phyloP scores from a whole-genome alignment of 2,329 filamentous ascomycete genomes.

The Calonectria pseudoturangicola region DNA sequence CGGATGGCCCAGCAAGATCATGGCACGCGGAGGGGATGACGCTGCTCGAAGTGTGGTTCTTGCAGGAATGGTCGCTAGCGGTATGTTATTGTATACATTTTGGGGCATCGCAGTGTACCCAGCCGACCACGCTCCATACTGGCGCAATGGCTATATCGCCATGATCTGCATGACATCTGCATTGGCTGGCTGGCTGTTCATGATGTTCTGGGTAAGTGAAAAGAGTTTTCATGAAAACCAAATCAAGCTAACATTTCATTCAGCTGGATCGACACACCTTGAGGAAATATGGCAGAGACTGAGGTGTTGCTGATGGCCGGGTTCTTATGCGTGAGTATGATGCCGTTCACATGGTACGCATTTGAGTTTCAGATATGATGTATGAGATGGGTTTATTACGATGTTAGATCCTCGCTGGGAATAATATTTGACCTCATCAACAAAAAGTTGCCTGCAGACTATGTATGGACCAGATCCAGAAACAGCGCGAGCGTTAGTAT shows the following conservation, averaged over 20 bases:
- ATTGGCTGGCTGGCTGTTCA: constrained; percentile 41
- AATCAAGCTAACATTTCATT: background rate
- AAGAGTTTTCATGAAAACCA: no score
- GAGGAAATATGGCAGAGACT: background rate
- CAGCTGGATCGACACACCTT: constrained; percentile 6
- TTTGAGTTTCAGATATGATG: no score
- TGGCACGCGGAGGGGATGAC: constrained; percentile 58
- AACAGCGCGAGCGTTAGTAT: no score
- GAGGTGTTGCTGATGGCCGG: background rate
- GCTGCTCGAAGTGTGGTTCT: constrained; percentile 63
- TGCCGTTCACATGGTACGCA: no score
- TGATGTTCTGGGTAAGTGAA: constrained; percentile 8
- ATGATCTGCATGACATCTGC: constrained; percentile 48
- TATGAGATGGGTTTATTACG: no score
- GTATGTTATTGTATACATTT: constrained; percentile 64
- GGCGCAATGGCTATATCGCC: constrained; percentile 55
- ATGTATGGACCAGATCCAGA: no score
- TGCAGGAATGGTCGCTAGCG: constrained; percentile 63
- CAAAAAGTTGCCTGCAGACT: no score
- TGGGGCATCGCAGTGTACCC: constrained; percentile 67
- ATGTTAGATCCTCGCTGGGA: no score
- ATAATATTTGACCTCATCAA: no score
- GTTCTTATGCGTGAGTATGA: no score
- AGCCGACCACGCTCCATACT: constrained; percentile 65
- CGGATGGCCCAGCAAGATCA: constrained; percentile 54